Base-by-base conservation (phyloP, 345 rosid species). In the Eucalyptus microcorys region DNA sequence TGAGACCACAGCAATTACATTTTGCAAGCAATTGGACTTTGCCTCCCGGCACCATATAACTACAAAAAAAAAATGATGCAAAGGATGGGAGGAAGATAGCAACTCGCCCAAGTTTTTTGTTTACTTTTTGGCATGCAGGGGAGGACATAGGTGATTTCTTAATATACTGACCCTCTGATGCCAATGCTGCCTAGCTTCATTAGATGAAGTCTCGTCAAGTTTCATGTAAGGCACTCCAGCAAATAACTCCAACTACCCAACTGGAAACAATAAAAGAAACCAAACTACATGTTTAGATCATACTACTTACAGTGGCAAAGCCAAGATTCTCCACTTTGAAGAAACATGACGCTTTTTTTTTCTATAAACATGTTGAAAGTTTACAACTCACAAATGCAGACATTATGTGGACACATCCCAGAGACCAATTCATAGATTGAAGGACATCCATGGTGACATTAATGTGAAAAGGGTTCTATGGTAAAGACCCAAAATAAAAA, bases 1-100 rank as follows among this genome's bases (percentile, higher is more conserved):
- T 15, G 97, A 92, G 53, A 97, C 99, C 92, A 95, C 98, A 47
- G 98, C 98, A 90, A 96, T 96, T 88, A 97, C 99, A 6, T 93
- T 98, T 98, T 71, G 98, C 97, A 90, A 96, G 49, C 95, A 98
- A 76, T 76, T 76, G 84, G 84, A 40, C 84, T 37, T 21, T 34
- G 81, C 84, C 47, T 76, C 30, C 47, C 9, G 5, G 84, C 84
- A 76, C 10, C 47, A 76, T 4, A 76, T 76, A 76, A 76, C 27
- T 76, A 76, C 45, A 12, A 59, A 59, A 59, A 19, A 66, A 71
- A 76, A 6, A 76, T 76, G 47, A 40, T 40, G 84, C 47, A 76
- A 76, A 76, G 30, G 3, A 37, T 37, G 47, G 84, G 47, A 76
- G 47, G 30, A 76, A 40, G 47, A 21, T 76, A 40, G 47, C 84